Percentiles rank a stretch among this genome's conserved stretches.
These are phyloP conservation scores for Termitomyces sp. DNA, from an alignment of 768 basidiomycete species.

Conservation along the genomic window DNA sequence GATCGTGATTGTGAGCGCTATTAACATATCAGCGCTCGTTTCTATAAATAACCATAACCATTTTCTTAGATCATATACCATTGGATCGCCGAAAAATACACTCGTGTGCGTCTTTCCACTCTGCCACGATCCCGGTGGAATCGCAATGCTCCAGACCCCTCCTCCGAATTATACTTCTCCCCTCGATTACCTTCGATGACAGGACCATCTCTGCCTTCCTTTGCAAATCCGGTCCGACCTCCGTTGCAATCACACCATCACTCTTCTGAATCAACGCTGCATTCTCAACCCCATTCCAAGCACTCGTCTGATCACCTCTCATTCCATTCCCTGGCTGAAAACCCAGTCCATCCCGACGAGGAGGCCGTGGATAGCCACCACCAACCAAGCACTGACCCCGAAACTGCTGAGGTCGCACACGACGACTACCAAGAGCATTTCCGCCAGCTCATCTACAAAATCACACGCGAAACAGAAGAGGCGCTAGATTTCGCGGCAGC, in stretches of 20 bases:
- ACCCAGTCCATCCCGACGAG: constrained; percentile 11
- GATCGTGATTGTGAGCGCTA: constrained; percentile 41
- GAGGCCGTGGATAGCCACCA: constrained; percentile 1
- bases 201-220: constrained; percentile 3
- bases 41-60: not conserved
- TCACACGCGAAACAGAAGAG: constrained; percentile 48
- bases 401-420: constrained; percentile 28
- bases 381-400: constrained; percentile 4
- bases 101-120: constrained; percentile 18
- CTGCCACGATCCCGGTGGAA: constrained; percentile 12
- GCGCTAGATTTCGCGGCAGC: constrained; percentile 31
- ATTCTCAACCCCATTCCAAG: constrained; percentile 11
- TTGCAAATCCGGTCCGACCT: constrained; percentile 1
- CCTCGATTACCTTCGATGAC: constrained; percentile 15
- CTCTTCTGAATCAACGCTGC: constrained; percentile 17
- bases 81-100: constrained; percentile 19
- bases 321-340: constrained; percentile 9
- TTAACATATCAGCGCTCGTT: not conserved
- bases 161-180: constrained; percentile 13
- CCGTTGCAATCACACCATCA: constrained; percentile 9
- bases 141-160: constrained; percentile 4
- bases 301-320: constrained; percentile 10
- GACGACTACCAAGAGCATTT: constrained; percentile 45
- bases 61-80: constrained; percentile 22
- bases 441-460: constrained; percentile 41